Percentiles rank a stretch among this genome's conserved stretches.
phyloP scores from a whole-genome alignment of 306 rosid species.

The Cucumis melo region DNA sequence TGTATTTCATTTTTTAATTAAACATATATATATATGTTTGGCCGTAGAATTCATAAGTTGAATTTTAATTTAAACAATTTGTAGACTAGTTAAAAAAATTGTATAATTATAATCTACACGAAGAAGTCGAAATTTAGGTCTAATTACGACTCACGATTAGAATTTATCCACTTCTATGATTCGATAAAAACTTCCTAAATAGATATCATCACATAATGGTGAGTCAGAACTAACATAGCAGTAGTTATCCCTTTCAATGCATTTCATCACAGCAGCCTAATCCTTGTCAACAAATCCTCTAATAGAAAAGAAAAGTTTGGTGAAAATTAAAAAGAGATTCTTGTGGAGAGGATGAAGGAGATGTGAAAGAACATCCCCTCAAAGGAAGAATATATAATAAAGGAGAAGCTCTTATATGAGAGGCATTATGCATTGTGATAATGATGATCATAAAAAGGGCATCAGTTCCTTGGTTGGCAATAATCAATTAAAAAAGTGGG shows the following conservation, averaged over 20 bases:
- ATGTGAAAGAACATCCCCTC: background rate
- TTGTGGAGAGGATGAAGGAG: background rate
- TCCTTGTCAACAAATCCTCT: background rate
- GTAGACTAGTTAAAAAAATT: too few species aligned
- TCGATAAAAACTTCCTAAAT: too few species aligned
- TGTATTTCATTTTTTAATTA: too few species aligned
- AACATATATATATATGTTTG: too few species aligned
- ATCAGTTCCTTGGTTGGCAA: background rate
- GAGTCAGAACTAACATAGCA: background rate
- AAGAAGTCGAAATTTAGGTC: too few species aligned
- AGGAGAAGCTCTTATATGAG: background rate
- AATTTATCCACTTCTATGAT: too few species aligned
- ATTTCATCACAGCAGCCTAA: background rate
- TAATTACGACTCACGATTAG: too few species aligned
- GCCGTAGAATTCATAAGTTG: too few species aligned
- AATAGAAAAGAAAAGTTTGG: background rate
- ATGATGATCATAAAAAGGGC: background rate
- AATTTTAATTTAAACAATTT: too few species aligned
- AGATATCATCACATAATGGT: background rate
- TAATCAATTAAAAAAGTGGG: background rate
- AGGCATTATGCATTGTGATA: background rate
- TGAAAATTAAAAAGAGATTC: background rate
- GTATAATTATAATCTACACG: too few species aligned
- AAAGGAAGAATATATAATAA: background rate
- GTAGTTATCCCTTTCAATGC: background rate